These are phyloP conservation scores for Apiospora saccharicola DNA, from an alignment of 2,329 filamentous ascomycete genomes.

Conservation along the genomic window DNA sequence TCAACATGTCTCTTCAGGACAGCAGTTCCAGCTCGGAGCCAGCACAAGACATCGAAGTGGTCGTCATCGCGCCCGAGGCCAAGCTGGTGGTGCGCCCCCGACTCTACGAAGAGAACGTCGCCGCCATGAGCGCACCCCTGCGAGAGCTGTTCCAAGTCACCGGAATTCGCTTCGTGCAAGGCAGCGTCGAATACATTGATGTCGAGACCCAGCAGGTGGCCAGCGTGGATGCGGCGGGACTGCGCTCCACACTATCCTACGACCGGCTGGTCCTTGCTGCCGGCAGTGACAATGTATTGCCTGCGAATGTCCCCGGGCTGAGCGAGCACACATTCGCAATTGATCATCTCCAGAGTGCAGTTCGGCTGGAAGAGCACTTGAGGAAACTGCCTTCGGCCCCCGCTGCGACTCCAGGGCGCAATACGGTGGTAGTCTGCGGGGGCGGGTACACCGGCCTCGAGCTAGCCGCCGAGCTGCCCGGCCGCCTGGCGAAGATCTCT, in stretches of 20 bases:
- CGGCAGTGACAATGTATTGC: slow-evolving; percentile 43
- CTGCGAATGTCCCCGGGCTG: slow-evolving; percentile 40
- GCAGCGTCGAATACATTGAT: slow-evolving; percentile 35
- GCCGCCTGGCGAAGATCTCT: slow-evolving; percentile 34
- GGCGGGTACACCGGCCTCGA: slow-evolving; percentile 47
- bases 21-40: too few relatives aligned
- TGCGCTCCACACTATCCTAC: slow-evolving; percentile 35
- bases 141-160: slow-evolving; percentile 37
- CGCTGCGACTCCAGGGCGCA: slow-evolving; percentile 34
- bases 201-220: slow-evolving; percentile 31
- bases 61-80: slow-evolving; percentile 44
- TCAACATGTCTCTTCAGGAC: slow-evolving; percentile 34
- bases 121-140: slow-evolving; percentile 35
- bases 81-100: slow-evolving; percentile 43
- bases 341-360: slow-evolving; percentile 40
- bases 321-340: slow-evolving; percentile 45
- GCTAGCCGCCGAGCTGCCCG: slow-evolving; percentile 41
- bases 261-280: slow-evolving; percentile 47
- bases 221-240: slow-evolving; percentile 26
- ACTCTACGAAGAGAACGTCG: slow-evolving; percentile 44
- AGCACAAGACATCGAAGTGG: slow-evolving; percentile 36
- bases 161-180: slow-evolving; percentile 39
- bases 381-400: slow-evolving; percentile 35
- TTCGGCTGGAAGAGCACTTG: slow-evolving; percentile 42
- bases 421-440: slow-evolving; percentile 46